Base-by-base conservation (phyloP, 306 rosid species). In the Cucurbita maxima region DNA sequence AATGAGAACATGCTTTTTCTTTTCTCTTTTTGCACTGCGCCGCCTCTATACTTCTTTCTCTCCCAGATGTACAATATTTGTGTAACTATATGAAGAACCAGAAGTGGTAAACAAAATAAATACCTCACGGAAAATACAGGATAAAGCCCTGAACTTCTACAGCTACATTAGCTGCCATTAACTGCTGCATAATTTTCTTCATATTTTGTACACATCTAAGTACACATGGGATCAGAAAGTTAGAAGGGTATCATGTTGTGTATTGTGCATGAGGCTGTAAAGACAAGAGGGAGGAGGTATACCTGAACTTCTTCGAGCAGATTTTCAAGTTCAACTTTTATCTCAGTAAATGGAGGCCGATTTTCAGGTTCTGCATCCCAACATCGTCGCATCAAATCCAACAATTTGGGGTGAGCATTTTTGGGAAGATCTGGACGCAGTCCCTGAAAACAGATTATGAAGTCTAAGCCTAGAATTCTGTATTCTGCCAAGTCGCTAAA, bases 401-500 rank as follows among this genome's bases (percentile, higher is more conserved):
- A 57, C 51, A 95, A 79, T 76, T 85, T 89, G 16, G 96, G 96
- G 77, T 91, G 92, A 55, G 89, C 89, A 20, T 88, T 55, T 63
- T 71, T 82, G 5, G 99, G 99, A 80, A 95, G 88, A 72, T 89
- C 96, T 14, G 97, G 99, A 36, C 99, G 88, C 76, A 91, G 76
- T 71, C 99, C 99, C 99, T 95, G 90, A 11, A 77, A 77, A 79
- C 6, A 41, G 22, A 44, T 20, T 7, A 22, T 4, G 34, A 41
- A 57, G 1, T 43, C 20, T 19, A 58, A 58, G 16, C 30, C 22
- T 48, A 13, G 43, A 48, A 48, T 22, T 30, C 54, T 14, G 20
- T 14, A 3, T 69, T 48, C 18, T 8, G 8, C 4, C 22, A 41
- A 13, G 38, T 25, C 58, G 25, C 8, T 44, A 67, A 38, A 62